These are phyloP conservation scores for Orbilia ellipsospora DNA, from an alignment of 2,329 filamentous ascomycete genomes.

Conservation along the genomic window DNA sequence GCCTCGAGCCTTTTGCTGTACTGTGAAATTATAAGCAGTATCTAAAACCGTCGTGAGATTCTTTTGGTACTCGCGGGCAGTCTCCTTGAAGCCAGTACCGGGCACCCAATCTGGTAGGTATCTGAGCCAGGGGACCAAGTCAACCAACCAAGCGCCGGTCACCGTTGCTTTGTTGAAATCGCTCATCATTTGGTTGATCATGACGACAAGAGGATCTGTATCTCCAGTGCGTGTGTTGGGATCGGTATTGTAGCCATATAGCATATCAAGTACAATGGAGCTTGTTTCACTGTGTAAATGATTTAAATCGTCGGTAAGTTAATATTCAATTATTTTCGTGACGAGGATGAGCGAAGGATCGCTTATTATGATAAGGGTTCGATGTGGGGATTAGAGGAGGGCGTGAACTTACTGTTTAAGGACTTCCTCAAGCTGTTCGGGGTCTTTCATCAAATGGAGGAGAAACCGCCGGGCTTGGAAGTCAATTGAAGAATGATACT, in stretches of 20 bases:
- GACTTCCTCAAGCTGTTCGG: conserved; percentile 55
- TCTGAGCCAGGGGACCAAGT: conserved; percentile 64
- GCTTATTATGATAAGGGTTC: no score
- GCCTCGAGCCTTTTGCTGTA: conserved; percentile 16
- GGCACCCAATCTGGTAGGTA: conserved; percentile 65
- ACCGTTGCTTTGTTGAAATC: conserved; percentile 63
- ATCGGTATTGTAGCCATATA: conserved; percentile 64
- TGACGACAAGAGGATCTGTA: conserved; percentile 62
- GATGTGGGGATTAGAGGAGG: no score
- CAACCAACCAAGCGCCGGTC: conserved; percentile 65
- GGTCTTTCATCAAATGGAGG: conserved; percentile 63
- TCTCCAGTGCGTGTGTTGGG: conserved; percentile 63
- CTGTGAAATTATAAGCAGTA: conserved; percentile 26
- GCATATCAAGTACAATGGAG: conserved; percentile 64
- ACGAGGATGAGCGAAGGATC: conserved; percentile 58
- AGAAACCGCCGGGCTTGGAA: conserved; percentile 65
- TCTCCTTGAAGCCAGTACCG: conserved; percentile 65
- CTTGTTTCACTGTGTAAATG: conserved; percentile 61
- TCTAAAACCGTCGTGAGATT: conserved; percentile 35
- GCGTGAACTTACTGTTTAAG: no score
- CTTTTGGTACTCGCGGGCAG: conserved; percentile 62
- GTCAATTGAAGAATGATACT: conserved; percentile 65
- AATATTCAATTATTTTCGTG: conserved; percentile 64
- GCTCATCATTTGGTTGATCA: conserved; percentile 63
- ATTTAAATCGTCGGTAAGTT: conserved; percentile 40